Percentiles rank a stretch among this genome's conserved stretches.
phyloP scores from a whole-genome alignment of 495 filamentous ascomycete genomes.

The Daldinia concentrica region DNA sequence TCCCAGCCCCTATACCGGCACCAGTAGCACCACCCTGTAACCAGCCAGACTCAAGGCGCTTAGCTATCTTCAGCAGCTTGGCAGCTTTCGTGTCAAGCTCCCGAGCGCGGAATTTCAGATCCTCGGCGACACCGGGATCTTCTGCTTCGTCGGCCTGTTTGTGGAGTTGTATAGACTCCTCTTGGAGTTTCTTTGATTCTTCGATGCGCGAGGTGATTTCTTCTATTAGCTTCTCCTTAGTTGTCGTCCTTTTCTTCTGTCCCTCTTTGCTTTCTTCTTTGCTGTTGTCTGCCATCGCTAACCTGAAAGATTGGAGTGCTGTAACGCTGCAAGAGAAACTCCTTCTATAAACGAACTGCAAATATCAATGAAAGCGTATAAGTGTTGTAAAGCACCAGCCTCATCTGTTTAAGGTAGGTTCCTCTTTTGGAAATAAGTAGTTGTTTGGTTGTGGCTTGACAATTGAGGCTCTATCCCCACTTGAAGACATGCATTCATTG shows the following conservation, averaged over 20 bases:
- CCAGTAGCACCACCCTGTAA: constrained; percentile 50
- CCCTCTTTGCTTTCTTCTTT: constrained; percentile 13
- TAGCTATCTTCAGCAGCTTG: constrained; percentile 45
- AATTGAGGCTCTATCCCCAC: constrained; percentile 25
- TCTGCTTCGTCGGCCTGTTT: constrained; percentile 38
- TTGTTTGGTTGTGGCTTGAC: constrained; percentile 38
- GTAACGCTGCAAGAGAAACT: not conserved
- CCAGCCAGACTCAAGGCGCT: constrained; percentile 50
- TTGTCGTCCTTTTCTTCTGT: constrained; percentile 30
- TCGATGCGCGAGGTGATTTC: constrained; percentile 44
- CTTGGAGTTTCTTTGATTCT: constrained; percentile 42
- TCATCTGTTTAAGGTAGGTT: constrained; percentile 33
- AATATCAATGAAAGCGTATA: not conserved
- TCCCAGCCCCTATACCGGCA: constrained; percentile 49
- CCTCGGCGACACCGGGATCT: constrained; percentile 40
- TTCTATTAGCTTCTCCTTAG: constrained; percentile 44
- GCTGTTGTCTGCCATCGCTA: constrained; percentile 12
- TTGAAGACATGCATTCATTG: constrained; percentile 14
- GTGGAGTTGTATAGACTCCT: constrained; percentile 43
- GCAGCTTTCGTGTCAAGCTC: constrained; percentile 44
- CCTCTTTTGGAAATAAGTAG: constrained; percentile 31
- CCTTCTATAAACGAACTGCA: not conserved
- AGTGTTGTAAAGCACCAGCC: constrained; percentile 19
- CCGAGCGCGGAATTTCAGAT: constrained; percentile 38
- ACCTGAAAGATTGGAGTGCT: not conserved